Conservation (phyloP, 2,329 filamentous ascomycete genomes). For the Cadophora sp. region DNA sequence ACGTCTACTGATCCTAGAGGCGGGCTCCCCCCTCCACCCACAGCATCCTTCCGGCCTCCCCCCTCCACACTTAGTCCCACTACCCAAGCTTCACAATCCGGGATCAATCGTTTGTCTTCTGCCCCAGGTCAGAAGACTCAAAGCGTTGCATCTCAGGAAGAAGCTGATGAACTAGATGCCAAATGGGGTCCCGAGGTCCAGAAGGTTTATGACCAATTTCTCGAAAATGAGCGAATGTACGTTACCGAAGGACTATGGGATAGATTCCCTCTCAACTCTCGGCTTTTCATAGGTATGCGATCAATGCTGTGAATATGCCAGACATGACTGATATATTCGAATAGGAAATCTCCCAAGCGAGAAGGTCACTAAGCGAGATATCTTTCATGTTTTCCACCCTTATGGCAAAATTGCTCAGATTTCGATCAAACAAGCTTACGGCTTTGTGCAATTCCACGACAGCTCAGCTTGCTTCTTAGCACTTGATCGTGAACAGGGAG, state of each 20-base stretch:
- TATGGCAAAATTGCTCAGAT: constrained; percentile 92
- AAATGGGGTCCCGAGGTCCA: constrained; percentile 59
- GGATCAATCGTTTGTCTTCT: constrained; percentile 33
- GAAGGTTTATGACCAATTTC: constrained; percentile 74
- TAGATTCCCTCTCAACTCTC: constrained; percentile 76
- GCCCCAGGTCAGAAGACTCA: constrained; percentile 31
- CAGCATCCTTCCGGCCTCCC: constrained; percentile 41
- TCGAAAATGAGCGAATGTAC: constrained; percentile 75
- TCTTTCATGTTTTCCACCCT: constrained; percentile 88
- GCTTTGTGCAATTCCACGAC: constrained; percentile 93
- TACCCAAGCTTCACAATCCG: constrained; percentile 36
- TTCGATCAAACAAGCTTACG: constrained; percentile 94
- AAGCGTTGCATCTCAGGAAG: constrained; percentile 37
- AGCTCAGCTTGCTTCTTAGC: constrained; percentile 76
- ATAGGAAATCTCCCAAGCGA: constrained; percentile 90
- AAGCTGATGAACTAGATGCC: constrained; percentile 43
- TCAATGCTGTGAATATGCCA: constrained; percentile 17
- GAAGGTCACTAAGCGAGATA: constrained; percentile 89
- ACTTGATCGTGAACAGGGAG: constrained; percentile 79
- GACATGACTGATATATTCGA: constrained; percentile 42
- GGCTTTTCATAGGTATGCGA: constrained; percentile 78
- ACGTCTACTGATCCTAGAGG: constrained; percentile 45
- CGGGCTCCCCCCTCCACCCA: constrained; percentile 45
- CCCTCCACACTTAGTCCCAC: constrained; percentile 34
- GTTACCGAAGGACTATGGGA: constrained; percentile 84